Conservation (phyloP, 1,284 basidiomycete genomes). For the Caloboletus firmus region DNA sequence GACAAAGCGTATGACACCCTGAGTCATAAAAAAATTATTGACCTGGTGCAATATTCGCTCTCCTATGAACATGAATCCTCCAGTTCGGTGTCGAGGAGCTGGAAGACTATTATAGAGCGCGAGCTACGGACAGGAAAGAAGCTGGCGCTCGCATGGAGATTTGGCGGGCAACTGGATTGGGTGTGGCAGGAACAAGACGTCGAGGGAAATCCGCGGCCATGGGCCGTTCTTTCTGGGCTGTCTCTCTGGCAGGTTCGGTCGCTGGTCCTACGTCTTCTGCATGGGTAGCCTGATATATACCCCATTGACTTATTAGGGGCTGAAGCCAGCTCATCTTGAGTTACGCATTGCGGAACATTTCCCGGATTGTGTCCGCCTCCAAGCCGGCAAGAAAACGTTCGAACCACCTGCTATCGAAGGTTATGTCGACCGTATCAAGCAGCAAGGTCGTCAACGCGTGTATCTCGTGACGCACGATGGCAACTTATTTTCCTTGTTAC, state of each 20-base stretch:
- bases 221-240: constrained; percentile 73
- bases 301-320: constrained; percentile 39
- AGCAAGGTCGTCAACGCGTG: constrained; percentile 55
- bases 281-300: constrained; percentile 9
- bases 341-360: constrained; percentile 69
- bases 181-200: constrained; percentile 70
- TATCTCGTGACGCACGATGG: constrained; percentile 78
- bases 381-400: constrained; percentile 52
- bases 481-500: constrained; percentile 62
- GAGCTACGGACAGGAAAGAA: constrained; percentile 54
- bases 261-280: background rate
- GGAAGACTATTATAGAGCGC: constrained; percentile 58
- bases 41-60: constrained; percentile 52
- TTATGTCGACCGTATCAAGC: constrained; percentile 71
- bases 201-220: constrained; percentile 59
- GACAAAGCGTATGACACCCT: constrained; percentile 49
- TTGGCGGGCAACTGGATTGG: constrained; percentile 76
- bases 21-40: constrained; percentile 57
- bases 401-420: constrained; percentile 82
- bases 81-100: constrained; percentile 42
- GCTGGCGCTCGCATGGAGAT: constrained; percentile 78
- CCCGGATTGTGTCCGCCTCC: constrained; percentile 53
- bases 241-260: constrained; percentile 60
- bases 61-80: constrained; percentile 43
- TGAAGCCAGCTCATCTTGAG: constrained; percentile 62